Evolutionary conservation across 306 rosid genomes (phyloP).

Genomic region (apple (Malus domestica)): ASM211411v1 NC_041795.1:26138001-26138500

Average conservation of each 20-base stretch:
- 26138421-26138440: constrained; percentile 95
- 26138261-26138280: neutral
- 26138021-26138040: neutral
- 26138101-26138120: neutral
- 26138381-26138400: constrained; percentile 72
- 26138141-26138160: neutral
- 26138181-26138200: neutral
- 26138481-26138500: constrained; percentile 92
- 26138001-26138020: neutral
- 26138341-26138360: constrained; percentile 40
- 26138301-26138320: neutral
- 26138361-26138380: constrained; percentile 82
- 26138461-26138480: constrained; percentile 86
- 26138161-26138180: neutral
- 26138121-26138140: neutral
- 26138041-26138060: neutral
- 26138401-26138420: constrained; percentile 94
- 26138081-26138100: neutral
- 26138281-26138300: neutral
- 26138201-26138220: neutral
- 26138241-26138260: neutral
- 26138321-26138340: neutral
- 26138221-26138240: neutral
- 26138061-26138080: neutral
- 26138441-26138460: constrained; percentile 97